Conservation (phyloP, 352 stramenopile species). For the Peronospora tabacina region DNA sequence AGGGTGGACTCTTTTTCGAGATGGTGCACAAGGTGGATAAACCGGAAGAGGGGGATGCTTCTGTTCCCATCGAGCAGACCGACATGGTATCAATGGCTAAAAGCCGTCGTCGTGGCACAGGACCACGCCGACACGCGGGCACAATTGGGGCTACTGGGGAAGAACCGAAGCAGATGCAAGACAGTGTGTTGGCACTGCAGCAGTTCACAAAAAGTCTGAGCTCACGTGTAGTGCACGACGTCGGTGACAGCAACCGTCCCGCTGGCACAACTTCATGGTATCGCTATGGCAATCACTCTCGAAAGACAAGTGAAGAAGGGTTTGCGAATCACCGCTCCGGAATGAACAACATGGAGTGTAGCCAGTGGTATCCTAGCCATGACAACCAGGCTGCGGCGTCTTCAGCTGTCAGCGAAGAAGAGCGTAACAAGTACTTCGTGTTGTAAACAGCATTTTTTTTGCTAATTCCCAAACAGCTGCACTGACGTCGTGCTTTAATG, state of each 20-base stretch:
- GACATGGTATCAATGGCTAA: slow-evolving; percentile 31
- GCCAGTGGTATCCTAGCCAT: slow-evolving; percentile 36
- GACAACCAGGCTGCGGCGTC: slow-evolving; percentile 32
- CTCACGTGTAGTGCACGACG: slow-evolving; percentile 61
- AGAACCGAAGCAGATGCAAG: slow-evolving; percentile 38
- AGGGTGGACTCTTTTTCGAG: slow-evolving; percentile 72
- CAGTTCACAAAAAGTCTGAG: slow-evolving; percentile 80
- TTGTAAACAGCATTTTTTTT: slow-evolving; percentile 41
- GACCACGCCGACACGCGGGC: slow-evolving; percentile 35
- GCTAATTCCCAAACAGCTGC: slow-evolving; percentile 18
- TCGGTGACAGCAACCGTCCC: slow-evolving; percentile 31
- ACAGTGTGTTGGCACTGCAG: slow-evolving; percentile 66
- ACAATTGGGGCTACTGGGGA: slow-evolving; percentile 37
- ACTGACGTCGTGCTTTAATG: slow-evolving; percentile 8
- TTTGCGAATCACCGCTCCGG: slow-evolving; percentile 46
- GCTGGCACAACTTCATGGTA: slow-evolving; percentile 56
- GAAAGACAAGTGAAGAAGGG: slow-evolving; percentile 53
- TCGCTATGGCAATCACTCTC: slow-evolving; percentile 65
- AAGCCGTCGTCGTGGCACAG: slow-evolving; percentile 21
- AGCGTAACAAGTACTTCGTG: slow-evolving; percentile 81
- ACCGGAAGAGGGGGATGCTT: slow-evolving; percentile 39
- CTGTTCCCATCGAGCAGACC: slow-evolving; percentile 14
- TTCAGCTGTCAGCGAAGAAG: slow-evolving; percentile 52
- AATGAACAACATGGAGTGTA: slow-evolving; percentile 50
- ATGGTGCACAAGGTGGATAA: slow-evolving; percentile 78